Evolutionary conservation across 768 basidiomycete species (phyloP), one percentile per base, ranked within the genome.

Genomic region (Rubroboletus satanas): DNA sequence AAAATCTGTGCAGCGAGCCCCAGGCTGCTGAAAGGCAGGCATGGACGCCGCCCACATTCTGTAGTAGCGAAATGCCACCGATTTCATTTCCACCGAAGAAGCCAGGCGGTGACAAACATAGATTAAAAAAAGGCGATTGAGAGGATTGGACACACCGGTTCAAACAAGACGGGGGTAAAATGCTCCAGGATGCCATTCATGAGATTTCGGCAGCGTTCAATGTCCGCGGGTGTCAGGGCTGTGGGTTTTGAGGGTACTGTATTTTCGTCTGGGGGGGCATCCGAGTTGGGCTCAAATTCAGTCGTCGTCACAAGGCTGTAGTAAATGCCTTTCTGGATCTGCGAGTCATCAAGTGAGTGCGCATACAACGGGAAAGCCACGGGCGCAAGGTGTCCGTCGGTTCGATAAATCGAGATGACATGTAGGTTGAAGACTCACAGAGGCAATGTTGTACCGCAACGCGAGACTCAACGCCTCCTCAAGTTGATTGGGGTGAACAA

Each of bases 111-210:
- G 21, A 49, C 8, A 18, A 48, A 50, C 8, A 36, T 11, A 28
- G 3, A 14, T 33, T 1, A 18, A 14, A 26, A 39, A 33, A 39
- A 36, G n/a, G 31, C 11, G n/a, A 45, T 43, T 17, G 26, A 39
- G 29, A 49, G 7, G 23, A 41, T 29, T 4, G 33, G 49, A 71
- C 69, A 35, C 35, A 71, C 79, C 28, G 85, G 80, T 2, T 88
- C 88, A 66, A 90, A 90, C 0, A 90, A 70, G 35, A 83, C 74
- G 2, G 88, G 87, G 0, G 87, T 85, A 65, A 90, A 89, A 66
- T 87, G 77, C 5, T 76, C 77, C 54, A 90, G 82, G 55, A 90
- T 66, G 29, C 66, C 66, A 7, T 73, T 71, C 77, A 85, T 79
- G 33, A 86, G 74, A n/a, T 62, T 62, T 57, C 68, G 71, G 60